Evolutionary conservation across 768 basidiomycete species (phyloP).

Genomic region (Tylopilus cervinicoccineus): DNA sequence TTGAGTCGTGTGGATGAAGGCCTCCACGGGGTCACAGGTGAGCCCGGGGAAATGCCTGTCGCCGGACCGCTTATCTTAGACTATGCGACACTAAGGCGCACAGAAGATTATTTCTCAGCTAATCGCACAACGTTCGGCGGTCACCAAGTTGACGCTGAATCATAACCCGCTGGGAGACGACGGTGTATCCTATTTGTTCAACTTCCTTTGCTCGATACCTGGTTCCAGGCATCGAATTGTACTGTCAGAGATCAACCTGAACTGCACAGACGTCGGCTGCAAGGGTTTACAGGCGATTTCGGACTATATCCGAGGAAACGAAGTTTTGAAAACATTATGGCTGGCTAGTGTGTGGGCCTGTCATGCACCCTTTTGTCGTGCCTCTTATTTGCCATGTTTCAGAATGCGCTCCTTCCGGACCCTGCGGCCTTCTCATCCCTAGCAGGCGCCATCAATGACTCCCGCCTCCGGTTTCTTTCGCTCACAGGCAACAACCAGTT

Average conservation of each 20-base stretch:
- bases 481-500: slow-evolving; percentile 47
- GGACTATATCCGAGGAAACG: slow-evolving; percentile 47
- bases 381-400: slow-evolving; percentile 19
- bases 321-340: slow-evolving; percentile 41
- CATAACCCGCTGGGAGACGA: slow-evolving; percentile 57
- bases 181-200: slow-evolving; percentile 51
- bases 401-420: slow-evolving; percentile 42
- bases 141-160: slow-evolving; percentile 51
- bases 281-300: slow-evolving; percentile 48
- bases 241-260: slow-evolving; percentile 54
- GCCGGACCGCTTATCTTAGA: background rate
- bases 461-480: slow-evolving; percentile 46
- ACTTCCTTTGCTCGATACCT: slow-evolving; percentile 46
- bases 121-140: slow-evolving; percentile 34
- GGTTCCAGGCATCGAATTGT: slow-evolving; percentile 40
- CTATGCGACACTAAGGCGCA: slow-evolving; percentile 43
- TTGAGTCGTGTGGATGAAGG: slow-evolving; percentile 17
- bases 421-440: slow-evolving; percentile 36
- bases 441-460: slow-evolving; percentile 49
- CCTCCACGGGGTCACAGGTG: slow-evolving; percentile 21
- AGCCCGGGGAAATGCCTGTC: background rate
- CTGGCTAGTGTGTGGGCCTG: slow-evolving; percentile 49
- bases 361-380: background rate
- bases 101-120: slow-evolving; percentile 47
- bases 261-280: slow-evolving; percentile 51